Base-by-base conservation (phyloP, 106 monocot genomes). In the Gastrodia elata region DNA sequence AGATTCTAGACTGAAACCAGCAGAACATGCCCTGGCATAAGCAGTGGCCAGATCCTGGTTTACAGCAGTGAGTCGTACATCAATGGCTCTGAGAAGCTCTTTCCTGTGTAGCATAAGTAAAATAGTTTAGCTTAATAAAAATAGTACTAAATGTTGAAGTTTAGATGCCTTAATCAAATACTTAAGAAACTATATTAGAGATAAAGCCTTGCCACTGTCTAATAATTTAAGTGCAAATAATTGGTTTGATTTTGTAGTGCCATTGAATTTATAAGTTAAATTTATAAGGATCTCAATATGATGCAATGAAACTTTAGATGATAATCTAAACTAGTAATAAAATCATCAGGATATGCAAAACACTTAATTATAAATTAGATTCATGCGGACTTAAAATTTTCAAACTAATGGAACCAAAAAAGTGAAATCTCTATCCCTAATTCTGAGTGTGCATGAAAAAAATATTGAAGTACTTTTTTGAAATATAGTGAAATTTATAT, bases 41-140 rank as follows among this genome's bases (percentile, higher is more conserved):
- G 90, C 86, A 71, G 86, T 82, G 3, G 76, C 75, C 16, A 98
- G 78, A 56, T 98, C 97, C 80, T 98, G 93, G 73, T 88, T 88
- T 52, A 93, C 73, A 52, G 97, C 86, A 77, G 40, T 72, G 36
- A 98, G 78, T 30, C 97, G 86, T 52, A 91, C 79, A 82, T 98
- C 97, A 74, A 98, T 98, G 28, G 97, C 97, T 68, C 78, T 90
- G 25, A 91, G 78, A 77, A 98, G 88, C 70, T 93, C 97, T 78
- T 88, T 98, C 84, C 97, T 98, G 88, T 37, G 77, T 26, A 30
- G 37, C 75, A 71, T 28, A 70, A 56, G 36, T 43, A 46, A 38
- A 33, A 67, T 37, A 27, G 8, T 37, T 67, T 67, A 67, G 36
- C 15, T 27, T 20, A 36, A 67, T 44, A 18, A 37, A 52, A 71